These are phyloP conservation scores for Syzygium jambos DNA, from an alignment of 345 rosid species.

Conservation along the genomic window DNA sequence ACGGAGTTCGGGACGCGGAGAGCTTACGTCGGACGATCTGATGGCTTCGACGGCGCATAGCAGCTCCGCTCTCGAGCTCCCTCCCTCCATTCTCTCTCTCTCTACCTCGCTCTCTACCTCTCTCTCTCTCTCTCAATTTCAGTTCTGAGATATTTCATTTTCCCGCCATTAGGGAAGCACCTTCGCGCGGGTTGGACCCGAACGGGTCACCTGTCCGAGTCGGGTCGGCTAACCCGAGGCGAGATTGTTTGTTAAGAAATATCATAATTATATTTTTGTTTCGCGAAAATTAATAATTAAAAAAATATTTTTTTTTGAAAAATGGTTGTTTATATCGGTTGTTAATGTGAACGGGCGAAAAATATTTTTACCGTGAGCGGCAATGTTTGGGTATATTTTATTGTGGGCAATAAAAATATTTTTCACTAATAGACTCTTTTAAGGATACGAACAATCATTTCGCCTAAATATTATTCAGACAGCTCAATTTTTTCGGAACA, in stretches of 20 bases:
- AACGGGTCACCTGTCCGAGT: not conserved
- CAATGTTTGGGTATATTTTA: too few relatives aligned
- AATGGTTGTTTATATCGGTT: too few relatives aligned
- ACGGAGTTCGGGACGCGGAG: not conserved
- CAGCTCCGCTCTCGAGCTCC: slow-evolving; percentile 17
- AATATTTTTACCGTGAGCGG: accelerated
- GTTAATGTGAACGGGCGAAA: too few relatives aligned
- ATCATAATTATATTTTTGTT: too few relatives aligned
- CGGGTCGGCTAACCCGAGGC: not conserved
- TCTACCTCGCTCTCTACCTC: not conserved
- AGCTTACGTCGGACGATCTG: slow-evolving; percentile 57
- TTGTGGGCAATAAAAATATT: too few relatives aligned
- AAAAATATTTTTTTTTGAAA: too few relatives aligned
- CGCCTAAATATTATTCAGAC: too few relatives aligned
- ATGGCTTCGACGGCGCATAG: slow-evolving; percentile 40
- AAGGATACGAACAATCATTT: not conserved
- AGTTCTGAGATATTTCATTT: not conserved
- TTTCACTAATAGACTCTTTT: too few relatives aligned
- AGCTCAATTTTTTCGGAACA: not conserved
- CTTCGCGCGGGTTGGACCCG: not conserved
- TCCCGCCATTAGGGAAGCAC: not conserved
- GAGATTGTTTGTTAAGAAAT: not conserved
- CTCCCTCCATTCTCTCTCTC: slow-evolving; percentile 32
- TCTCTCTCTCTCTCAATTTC: not conserved
- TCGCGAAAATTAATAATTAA: too few relatives aligned